Conservation (phyloP, 2,329 filamentous ascomycete genomes). For the Colletotrichum caudatum region DNA sequence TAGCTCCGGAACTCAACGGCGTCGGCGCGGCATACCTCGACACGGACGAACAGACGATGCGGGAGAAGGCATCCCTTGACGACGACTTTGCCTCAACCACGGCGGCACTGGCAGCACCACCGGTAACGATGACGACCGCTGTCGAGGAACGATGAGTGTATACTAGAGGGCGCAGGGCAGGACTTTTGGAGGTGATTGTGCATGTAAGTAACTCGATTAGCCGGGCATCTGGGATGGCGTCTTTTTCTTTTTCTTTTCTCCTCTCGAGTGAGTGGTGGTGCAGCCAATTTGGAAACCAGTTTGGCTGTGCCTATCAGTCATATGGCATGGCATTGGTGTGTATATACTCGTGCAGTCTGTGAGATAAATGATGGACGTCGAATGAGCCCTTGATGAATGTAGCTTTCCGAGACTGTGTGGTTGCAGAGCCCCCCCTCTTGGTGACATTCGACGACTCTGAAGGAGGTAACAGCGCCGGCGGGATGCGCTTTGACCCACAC, state of each 20-base stretch:
- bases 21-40: slow-evolving; percentile 45
- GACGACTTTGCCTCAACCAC: slow-evolving; percentile 27
- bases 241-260: not conserved
- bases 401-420: not conserved
- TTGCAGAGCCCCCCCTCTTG: not conserved
- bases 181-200: slow-evolving; percentile 23
- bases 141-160: slow-evolving; percentile 31
- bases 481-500: not conserved
- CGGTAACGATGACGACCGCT: slow-evolving; percentile 30
- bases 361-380: slow-evolving; percentile 15
- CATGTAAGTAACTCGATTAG: slow-evolving; percentile 9
- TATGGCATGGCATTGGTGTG: slow-evolving; percentile 36
- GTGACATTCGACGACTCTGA: not conserved
- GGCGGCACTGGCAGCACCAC: not conserved
- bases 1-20: slow-evolving; percentile 44
- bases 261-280: not conserved
- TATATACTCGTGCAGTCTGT: slow-evolving; percentile 18
- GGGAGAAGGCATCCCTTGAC: slow-evolving; percentile 35
- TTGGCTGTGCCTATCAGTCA: slow-evolving; percentile 9
- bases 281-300: not conserved
- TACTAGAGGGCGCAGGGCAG: slow-evolving; percentile 10
- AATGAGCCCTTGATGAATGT: not conserved
- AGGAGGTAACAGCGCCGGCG: not conserved
- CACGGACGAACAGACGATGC: slow-evolving; percentile 42
- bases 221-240: not conserved